Evolutionary conservation across 208 protist genomes (phyloP).

Genomic region (Wallacemonas rigidus): DNA sequence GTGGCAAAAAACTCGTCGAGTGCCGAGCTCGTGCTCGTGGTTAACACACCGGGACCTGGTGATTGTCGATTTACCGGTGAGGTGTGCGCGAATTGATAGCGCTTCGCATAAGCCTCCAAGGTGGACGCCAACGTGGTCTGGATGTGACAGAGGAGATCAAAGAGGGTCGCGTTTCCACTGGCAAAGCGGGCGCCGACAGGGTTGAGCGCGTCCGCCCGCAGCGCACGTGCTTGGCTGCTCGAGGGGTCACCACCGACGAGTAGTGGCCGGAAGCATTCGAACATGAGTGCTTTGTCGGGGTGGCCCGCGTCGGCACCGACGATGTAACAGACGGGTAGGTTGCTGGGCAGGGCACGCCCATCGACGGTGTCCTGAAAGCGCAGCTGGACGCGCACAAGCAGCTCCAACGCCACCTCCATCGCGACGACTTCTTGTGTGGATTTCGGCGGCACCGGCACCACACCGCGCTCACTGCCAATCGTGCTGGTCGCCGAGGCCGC

Average conservation of each 20-base stretch:
- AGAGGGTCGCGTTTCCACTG: conserved; percentile 24
- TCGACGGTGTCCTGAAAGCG: conserved; percentile 27
- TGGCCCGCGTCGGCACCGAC: conserved; percentile 3
- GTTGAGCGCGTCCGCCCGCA: conserved; percentile 3
- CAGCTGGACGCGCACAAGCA: conserved; percentile 32
- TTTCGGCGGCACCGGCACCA: neutral
- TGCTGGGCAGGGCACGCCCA: neutral
- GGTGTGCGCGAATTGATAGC: conserved; percentile 10
- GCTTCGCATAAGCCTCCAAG: conserved; percentile 26
- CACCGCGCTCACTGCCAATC: neutral
- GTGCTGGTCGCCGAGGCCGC: conserved; percentile 13
- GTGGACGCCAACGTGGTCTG: conserved; percentile 23
- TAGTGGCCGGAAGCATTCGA: conserved; percentile 8
- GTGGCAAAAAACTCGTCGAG: conserved; percentile 26
- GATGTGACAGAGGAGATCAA: conserved; percentile 31
- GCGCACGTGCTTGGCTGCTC: neutral
- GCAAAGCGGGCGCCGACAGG: neutral
- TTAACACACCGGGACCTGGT: neutral
- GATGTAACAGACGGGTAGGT: neutral
- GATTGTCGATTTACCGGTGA: conserved; percentile 11
- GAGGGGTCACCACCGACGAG: conserved; percentile 3
- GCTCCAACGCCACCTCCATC: conserved; percentile 19
- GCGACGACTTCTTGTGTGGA: conserved; percentile 8
- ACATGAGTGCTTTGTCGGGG: neutral
- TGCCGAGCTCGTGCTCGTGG: neutral